A percentile compares a stretch with the other conserved stretches of the same genome.
phyloP scores from a whole-genome alignment of 2,329 filamentous ascomycete genomes.

The Grosmannia penicillata region DNA sequence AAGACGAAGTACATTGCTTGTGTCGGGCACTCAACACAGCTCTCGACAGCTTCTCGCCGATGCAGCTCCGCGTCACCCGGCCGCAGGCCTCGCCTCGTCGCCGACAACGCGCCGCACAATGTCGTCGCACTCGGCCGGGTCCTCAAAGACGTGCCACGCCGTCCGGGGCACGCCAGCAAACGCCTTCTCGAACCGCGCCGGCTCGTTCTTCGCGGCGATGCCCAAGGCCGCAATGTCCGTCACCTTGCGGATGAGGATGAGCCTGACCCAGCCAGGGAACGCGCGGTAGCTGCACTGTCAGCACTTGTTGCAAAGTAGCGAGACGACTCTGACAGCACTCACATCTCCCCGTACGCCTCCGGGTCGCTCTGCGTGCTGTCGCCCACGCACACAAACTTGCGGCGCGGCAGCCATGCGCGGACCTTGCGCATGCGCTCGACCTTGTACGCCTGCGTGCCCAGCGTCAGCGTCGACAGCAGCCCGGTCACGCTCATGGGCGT shows the following conservation, averaged over 20 bases:
- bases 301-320: too few species aligned
- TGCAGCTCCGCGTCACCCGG: background rate
- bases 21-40: too few species aligned
- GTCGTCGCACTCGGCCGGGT: constrained; percentile 49
- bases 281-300: constrained; percentile 34
- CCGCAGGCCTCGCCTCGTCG: background rate
- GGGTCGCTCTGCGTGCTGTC: constrained; percentile 88
- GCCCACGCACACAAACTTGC: constrained; percentile 71
- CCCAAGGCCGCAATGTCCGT: constrained; percentile 54
- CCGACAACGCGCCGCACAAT: constrained; percentile 18
- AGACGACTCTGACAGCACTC: constrained; percentile 16
- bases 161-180: constrained; percentile 59
- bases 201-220: constrained; percentile 60
- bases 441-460: constrained; percentile 78
- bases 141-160: constrained; percentile 71
- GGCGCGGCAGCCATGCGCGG: constrained; percentile 59
- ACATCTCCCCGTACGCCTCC: constrained; percentile 75
- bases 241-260: constrained; percentile 78
- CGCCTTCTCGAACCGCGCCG: constrained; percentile 64
- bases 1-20: background rate
- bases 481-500: constrained; percentile 76
- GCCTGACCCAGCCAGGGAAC: constrained; percentile 61
- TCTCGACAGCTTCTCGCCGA: too few species aligned
- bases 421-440: constrained; percentile 65
- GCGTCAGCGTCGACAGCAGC: constrained; percentile 62